These are phyloP conservation scores for Suillus placidus DNA, from an alignment of 768 basidiomycete genomes.

Conservation along the genomic window DNA sequence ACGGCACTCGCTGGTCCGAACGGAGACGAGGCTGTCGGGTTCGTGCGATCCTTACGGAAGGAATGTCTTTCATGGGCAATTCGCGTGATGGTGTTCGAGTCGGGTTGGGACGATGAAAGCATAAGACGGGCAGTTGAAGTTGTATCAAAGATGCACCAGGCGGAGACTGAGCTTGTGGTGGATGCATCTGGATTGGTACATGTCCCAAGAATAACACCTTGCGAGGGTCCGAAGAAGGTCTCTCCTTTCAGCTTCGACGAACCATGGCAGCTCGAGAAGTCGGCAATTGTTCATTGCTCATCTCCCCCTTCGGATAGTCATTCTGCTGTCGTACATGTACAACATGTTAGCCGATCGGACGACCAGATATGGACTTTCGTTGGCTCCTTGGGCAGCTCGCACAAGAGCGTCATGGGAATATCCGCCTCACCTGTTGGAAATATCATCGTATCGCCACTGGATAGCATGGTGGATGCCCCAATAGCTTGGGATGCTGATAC, in stretches of 20 bases:
- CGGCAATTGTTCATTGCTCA: not conserved
- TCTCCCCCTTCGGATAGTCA: not conserved
- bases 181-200: slow-evolving; percentile 2
- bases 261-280: not conserved
- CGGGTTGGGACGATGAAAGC: not conserved
- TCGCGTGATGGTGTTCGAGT: slow-evolving; percentile 31
- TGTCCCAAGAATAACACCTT: slow-evolving; percentile 3
- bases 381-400: not conserved
- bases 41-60: slow-evolving; percentile 32
- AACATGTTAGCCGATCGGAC: not conserved
- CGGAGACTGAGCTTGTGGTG: slow-evolving; percentile 3
- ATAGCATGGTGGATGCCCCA: not conserved
- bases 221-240: not conserved
- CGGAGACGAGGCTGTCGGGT: slow-evolving; percentile 35
- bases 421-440: not conserved
- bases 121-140: not conserved
- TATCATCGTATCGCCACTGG: not conserved
- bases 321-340: not conserved
- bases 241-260: not conserved
- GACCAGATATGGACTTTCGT: slow-evolving; percentile 6
- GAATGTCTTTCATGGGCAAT: slow-evolving; percentile 37
- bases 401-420: not conserved
- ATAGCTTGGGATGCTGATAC: no score
- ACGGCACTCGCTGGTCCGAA: slow-evolving; percentile 29
- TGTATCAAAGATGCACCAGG: not conserved